These are phyloP conservation scores for Cardamine occulta DNA, from an alignment of 345 rosid genomes.

Conservation along the genomic window DNA sequence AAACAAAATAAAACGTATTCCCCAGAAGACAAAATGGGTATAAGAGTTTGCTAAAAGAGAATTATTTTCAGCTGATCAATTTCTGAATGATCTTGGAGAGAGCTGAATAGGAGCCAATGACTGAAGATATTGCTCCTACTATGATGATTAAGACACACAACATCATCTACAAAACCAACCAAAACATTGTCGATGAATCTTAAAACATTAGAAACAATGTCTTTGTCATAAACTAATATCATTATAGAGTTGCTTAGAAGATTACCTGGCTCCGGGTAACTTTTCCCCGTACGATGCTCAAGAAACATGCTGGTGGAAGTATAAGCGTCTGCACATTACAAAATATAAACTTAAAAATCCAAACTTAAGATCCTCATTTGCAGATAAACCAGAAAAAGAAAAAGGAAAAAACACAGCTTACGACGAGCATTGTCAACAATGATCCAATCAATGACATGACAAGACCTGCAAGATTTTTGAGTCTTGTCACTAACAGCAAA, in stretches of 20 bases:
- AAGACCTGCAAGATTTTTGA: constrained; percentile 57
- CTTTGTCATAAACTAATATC: constrained; percentile 3
- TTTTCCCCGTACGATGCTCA: constrained; percentile 70
- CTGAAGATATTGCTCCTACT: constrained; percentile 70
- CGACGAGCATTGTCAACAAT: constrained; percentile 91
- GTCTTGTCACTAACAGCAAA: not conserved
- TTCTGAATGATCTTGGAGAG: constrained; percentile 64
- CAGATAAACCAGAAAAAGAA: not conserved
- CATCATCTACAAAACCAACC: constrained; percentile 47
- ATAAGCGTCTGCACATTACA: constrained; percentile 67
- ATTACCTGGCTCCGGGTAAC: constrained; percentile 62
- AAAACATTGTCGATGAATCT: constrained; percentile 12
- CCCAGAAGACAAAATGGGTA: constrained; percentile 48
- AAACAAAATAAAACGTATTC: not conserved
- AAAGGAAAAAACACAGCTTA: constrained; percentile 46
- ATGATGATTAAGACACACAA: constrained; percentile 61
- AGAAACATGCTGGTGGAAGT: constrained; percentile 86
- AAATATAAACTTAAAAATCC: not conserved
- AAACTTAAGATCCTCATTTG: not conserved
- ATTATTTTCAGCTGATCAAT: constrained; percentile 47
- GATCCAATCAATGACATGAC: constrained; percentile 96
- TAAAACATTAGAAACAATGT: not conserved
- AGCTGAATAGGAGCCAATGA: constrained; percentile 71
- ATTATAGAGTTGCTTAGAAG: not conserved
- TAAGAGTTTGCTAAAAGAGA: constrained; percentile 10